Evolutionary conservation across 2,329 filamentous ascomycete species (phyloP), one percentile per base, ranked within the genome.

Genomic region (Alternaria angustiovoidea): DNA sequence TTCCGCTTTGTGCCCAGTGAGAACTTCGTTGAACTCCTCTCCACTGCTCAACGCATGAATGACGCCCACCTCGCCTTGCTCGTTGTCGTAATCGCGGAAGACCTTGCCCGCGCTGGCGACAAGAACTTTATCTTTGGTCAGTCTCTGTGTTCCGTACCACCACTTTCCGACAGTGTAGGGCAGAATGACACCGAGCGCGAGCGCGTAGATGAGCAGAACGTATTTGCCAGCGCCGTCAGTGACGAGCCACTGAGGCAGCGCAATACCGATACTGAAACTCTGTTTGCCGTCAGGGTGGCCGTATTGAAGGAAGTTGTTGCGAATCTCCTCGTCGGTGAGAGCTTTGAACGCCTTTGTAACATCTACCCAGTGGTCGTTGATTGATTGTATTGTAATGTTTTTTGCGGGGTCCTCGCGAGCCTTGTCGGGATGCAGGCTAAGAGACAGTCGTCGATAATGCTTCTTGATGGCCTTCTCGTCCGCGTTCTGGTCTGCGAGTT

Each of bases 211-310:
- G 58, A 97, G 84, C 62, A 99, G 84, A 54, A 99, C 91, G 75
- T 96, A 98, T 83, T 97, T 98, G 67, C 94, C 94, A 78, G 95
- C 96, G 56, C 94, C 94, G 68, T 97, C 93, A 14, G 92, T 91
- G 56, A 99, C 87, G 71, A 99, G 93, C 80, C 95, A 92, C 78
- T 95, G 91, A 46, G 95, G 95, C 46, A 99, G 86, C 46, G 94
- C 95, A 68, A 99, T 99, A 66, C 95, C 94, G 75, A 99, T 98
- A 81, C 93, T 97, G 81, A 94, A 95, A 78, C 93, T 94, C 82
- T 99, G 95, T 85, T 97, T 98, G 76, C 95, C 95, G 77, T 99
- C 95, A 7, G 95, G 95, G 79, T 99, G 93, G 57, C 95, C 95
- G 74, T 91, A 99, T 79, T 96, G 91, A 54, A 97, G 89, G 80